Evolutionary conservation across 2,329 filamentous ascomycete genomes (phyloP), one percentile per base, ranked within the genome.

Genomic region (Verticillium tricorpus): DNA sequence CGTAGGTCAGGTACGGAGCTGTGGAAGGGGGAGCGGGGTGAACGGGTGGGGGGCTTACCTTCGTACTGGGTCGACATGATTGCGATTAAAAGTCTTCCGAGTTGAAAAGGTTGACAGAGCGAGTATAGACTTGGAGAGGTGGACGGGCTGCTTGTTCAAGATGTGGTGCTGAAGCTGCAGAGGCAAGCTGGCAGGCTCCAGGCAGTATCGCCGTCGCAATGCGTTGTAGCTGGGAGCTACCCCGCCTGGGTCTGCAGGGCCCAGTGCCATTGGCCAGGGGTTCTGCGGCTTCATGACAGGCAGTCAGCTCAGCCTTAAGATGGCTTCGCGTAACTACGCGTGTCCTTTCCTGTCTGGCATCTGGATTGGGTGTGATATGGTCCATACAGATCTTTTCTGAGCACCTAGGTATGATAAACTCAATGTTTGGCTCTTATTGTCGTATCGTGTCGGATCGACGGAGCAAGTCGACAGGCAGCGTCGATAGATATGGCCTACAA

Each of bases 31-130:
- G 59, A 40, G 25, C 19, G 50, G 25, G 60, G 39, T 61, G 34
- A 35, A 25, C 61, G 62, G 40, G 54, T 57, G 60, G 52, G 32
- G 60, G 60, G 61, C 64, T 58, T 71, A 81, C 84, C 76, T 78
- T 86, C 84, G 73, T 86, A 86, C 67, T 83, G 83, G 19, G 79
- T 85, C 58, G 83, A 76, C 83, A 86, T 85, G 67, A 58, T 74
- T 37, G 19, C 45, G 22, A 28, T 14, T 2, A 6, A 19, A n/a
- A 40, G 14, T 15, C 2, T 40, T 37, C 15, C 15, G 57, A 50
- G 61, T 15, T 32, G 9, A 11, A 59, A 28, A 1, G 28, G 28
- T 28, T 6, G 28, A 28, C 28, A 28, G 5, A 28, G 28, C 28
- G 28, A 6, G 28, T 28, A 6, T 28, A 6, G 28, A 5, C 57